phyloP scores from a whole-genome alignment of 2,329 filamentous ascomycete genomes.

The Dactylonectria macrodidyma region DNA sequence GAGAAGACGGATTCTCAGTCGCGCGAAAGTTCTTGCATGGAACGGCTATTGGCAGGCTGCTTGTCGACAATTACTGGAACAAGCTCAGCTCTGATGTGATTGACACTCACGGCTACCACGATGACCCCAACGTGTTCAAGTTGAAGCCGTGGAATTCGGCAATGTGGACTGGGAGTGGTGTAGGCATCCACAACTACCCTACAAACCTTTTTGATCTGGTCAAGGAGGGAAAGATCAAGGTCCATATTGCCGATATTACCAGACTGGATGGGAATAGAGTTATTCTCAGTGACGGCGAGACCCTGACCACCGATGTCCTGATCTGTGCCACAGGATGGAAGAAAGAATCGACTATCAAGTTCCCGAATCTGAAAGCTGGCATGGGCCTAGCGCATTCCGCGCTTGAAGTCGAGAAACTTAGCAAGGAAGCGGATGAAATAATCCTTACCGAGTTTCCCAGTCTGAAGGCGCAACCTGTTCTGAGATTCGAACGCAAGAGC shows the following conservation, averaged over 20 bases:
- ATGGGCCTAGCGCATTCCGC: not conserved
- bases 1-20: slow-evolving; percentile 64
- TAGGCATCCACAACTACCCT: slow-evolving; percentile 69
- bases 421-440: slow-evolving; percentile 31
- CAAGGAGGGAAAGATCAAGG: slow-evolving; percentile 59
- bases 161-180: slow-evolving; percentile 64
- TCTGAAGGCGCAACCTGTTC: slow-evolving; percentile 35
- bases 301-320: slow-evolving; percentile 56
- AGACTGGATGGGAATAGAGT: slow-evolving; percentile 57
- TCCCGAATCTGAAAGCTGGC: slow-evolving; percentile 39
- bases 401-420: not conserved
- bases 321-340: slow-evolving; percentile 69
- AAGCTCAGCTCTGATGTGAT: slow-evolving; percentile 63
- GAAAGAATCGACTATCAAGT: slow-evolving; percentile 58
- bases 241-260: slow-evolving; percentile 64
- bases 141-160: slow-evolving; percentile 57
- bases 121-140: slow-evolving; percentile 54
- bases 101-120: slow-evolving; percentile 60
- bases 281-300: slow-evolving; percentile 57
- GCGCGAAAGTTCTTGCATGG: slow-evolving; percentile 64
- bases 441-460: slow-evolving; percentile 33
- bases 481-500: slow-evolving; percentile 31
- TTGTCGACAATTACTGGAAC: slow-evolving; percentile 65
- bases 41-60: slow-evolving; percentile 61
- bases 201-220: slow-evolving; percentile 66